These are phyloP conservation scores for Aspergillus flavus DNA, from an alignment of 2,329 filamentous ascomycete species.

Conservation along the genomic window DNA sequence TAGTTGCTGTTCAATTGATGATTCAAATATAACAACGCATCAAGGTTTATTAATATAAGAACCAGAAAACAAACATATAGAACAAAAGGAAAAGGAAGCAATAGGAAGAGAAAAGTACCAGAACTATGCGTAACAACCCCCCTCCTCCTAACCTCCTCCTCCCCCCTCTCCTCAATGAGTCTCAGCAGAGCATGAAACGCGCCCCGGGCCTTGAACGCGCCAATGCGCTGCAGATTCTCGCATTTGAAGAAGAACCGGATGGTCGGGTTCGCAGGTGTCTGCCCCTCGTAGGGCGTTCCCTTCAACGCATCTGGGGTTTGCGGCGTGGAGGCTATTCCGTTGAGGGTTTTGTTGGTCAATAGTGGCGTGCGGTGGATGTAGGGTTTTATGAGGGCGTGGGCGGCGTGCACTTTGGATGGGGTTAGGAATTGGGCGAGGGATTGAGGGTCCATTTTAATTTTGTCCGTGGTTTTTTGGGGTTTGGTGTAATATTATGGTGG, in stretches of 20 bases:
- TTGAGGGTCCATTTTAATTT: neutral
- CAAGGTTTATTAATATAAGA: neutral
- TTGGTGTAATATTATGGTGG: neutral
- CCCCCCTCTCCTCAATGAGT: slow-evolving; percentile 64
- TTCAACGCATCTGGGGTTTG: slow-evolving; percentile 57
- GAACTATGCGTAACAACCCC: slow-evolving; percentile 91
- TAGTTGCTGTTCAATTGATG: neutral
- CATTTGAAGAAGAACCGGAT: slow-evolving; percentile 90
- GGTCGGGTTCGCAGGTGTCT: slow-evolving; percentile 62
- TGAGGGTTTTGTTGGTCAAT: slow-evolving; percentile 75
- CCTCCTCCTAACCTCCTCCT: slow-evolving; percentile 61
- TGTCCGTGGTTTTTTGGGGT: neutral
- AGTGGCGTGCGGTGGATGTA: slow-evolving; percentile 84
- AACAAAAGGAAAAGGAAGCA: neutral
- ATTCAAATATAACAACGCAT: neutral
- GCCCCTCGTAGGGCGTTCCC: slow-evolving; percentile 61
- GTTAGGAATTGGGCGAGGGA: slow-evolving; percentile 57
- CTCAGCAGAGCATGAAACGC: slow-evolving; percentile 83
- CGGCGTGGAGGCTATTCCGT: slow-evolving; percentile 72
- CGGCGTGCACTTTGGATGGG: slow-evolving; percentile 69
- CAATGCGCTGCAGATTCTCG: slow-evolving; percentile 87
- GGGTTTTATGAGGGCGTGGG: slow-evolving; percentile 71
- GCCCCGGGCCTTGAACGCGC: slow-evolving; percentile 89
- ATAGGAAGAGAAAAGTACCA: slow-evolving; percentile 54
- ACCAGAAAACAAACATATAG: neutral